These are phyloP conservation scores for Calonectria pteridis DNA, from an alignment of 2,329 filamentous ascomycete species.

Conservation along the genomic window DNA sequence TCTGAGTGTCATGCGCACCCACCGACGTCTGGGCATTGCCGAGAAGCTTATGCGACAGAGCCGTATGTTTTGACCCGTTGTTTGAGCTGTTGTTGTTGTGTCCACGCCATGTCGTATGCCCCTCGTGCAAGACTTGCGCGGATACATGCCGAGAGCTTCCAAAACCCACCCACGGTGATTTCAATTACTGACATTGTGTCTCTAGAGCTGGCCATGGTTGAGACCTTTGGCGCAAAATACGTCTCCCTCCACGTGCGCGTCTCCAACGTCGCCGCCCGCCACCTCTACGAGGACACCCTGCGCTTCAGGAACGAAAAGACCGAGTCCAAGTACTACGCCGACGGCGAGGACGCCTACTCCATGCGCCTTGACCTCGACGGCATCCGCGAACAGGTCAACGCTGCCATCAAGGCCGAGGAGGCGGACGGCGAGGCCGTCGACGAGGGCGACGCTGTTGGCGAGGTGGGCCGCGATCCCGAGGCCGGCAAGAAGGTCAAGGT, in stretches of 20 bases:
- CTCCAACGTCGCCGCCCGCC: constrained; percentile 90
- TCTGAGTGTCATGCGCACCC: constrained; percentile 95
- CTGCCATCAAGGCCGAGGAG: constrained; percentile 54
- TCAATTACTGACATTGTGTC: not conserved
- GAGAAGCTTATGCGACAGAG: constrained; percentile 98
- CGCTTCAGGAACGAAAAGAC: constrained; percentile 90
- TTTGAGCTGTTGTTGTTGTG: not conserved
- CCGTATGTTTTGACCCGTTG: constrained; percentile 68
- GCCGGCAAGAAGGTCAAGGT: constrained; percentile 73
- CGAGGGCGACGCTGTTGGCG: constrained; percentile 79
- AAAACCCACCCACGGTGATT: not conserved
- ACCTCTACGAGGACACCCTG: constrained; percentile 92
- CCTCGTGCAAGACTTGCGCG: not conserved
- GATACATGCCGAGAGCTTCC: not conserved
- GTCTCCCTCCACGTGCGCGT: constrained; percentile 96
- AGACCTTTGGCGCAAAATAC: constrained; percentile 91
- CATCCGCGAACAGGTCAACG: constrained; percentile 64
- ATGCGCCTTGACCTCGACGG: constrained; percentile 89
- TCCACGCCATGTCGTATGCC: not conserved
- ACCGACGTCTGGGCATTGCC: constrained; percentile 89
- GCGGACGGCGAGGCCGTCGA: constrained; percentile 57
- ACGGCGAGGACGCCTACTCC: constrained; percentile 94
- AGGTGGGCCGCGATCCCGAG: constrained; percentile 66
- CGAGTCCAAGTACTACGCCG: constrained; percentile 93
- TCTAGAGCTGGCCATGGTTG: constrained; percentile 93